Evolutionary conservation across 768 basidiomycete genomes (phyloP).

Genomic region (Mycena crocata): DNA sequence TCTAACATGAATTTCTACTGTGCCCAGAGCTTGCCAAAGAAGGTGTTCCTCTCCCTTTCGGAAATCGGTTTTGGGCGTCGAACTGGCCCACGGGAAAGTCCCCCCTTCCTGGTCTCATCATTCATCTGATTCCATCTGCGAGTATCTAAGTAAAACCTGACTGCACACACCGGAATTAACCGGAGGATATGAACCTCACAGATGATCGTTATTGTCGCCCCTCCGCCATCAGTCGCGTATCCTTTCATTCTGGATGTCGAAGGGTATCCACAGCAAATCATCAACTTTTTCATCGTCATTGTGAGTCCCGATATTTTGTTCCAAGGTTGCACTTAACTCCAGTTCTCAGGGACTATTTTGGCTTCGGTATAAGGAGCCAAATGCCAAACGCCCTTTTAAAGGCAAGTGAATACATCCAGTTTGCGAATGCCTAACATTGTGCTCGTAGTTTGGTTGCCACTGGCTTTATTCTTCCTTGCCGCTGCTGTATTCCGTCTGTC

Average conservation of each 20-base stretch:
- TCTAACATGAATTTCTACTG: neutral
- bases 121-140: constrained; percentile 66
- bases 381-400: constrained; percentile 64
- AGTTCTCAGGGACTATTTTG: constrained; percentile 62
- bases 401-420: constrained; percentile 37
- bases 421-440: neutral
- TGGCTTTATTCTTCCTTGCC: constrained; percentile 66
- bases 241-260: constrained; percentile 71
- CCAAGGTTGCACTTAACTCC: neutral
- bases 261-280: constrained; percentile 65
- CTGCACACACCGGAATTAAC: neutral
- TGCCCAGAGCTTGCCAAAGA: constrained; percentile 68
- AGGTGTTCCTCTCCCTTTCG: constrained; percentile 70
- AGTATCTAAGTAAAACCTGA: constrained; percentile 16
- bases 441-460: constrained; percentile 63
- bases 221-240: constrained; percentile 64
- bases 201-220: constrained; percentile 65
- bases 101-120: constrained; percentile 65
- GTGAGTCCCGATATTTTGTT: constrained; percentile 45
- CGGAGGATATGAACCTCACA: constrained; percentile 27
- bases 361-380: constrained; percentile 63
- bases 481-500: constrained; percentile 62
- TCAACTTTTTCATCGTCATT: constrained; percentile 66
- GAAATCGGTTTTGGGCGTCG: constrained; percentile 69
- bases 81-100: constrained; percentile 72